Evolutionary conservation across 768 basidiomycete species (phyloP), one percentile per base, ranked within the genome.

Genomic region (Omphalotus guepiniiformis): DNA sequence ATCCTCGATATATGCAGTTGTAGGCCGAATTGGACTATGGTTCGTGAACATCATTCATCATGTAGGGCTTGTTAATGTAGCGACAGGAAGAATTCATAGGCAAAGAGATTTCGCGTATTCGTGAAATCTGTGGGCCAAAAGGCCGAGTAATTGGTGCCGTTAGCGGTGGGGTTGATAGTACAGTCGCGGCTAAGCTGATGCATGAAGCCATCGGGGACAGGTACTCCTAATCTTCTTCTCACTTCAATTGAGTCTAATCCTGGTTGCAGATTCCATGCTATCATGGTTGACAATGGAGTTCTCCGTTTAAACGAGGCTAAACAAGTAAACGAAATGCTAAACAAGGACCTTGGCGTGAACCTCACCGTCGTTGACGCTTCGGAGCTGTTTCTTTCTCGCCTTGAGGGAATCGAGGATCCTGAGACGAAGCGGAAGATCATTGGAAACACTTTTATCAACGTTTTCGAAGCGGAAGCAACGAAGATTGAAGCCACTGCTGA

Each of bases 281-380:
- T 98, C 70, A 94, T 98, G 93, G 96, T 98, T 36, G 95, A 98
- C 68, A 99, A 99, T 60, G 96, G 96, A 48, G 95, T 98, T 23
- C 76, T 99, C 9, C 88, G 96, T 43, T 67, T 87, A 55, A 86
- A 97, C 60, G 96, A 99, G 64, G 93, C 85, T 8, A 61, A 78
- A 44, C 93, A 96, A 64, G 96, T 99, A 13, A 65, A 95, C 65
- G 81, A 85, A 56, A 97, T 95, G 93, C 78, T 99, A 42, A 90
- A 85, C 66, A 80, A 81, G 60, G 80, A 98, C 59, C 83, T 99
- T 47, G 95, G 95, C 38, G 92, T 99, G 55, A 98, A 94, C 69
- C 78, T 99, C 50, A 93, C 92, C 4, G 90, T 98, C 46, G 83
- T 97, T 25, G 95, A 98, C 63, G 93, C 95, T 2, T 96, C 96